These are phyloP conservation scores for Firmiana major DNA, from an alignment of 345 rosid species.

Conservation along the genomic window DNA sequence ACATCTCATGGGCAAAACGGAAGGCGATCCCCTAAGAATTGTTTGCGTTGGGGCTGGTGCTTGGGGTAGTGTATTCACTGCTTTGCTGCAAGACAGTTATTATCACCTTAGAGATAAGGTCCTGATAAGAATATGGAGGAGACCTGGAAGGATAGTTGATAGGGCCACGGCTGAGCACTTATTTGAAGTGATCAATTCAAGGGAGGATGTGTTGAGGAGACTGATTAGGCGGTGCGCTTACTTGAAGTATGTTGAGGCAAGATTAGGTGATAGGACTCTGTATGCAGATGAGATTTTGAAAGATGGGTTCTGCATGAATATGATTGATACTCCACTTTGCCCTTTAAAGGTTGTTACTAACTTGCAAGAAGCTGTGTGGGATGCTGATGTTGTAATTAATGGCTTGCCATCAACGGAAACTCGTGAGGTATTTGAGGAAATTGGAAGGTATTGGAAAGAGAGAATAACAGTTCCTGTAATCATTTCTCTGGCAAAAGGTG, in stretches of 20 bases:
- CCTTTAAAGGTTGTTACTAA: slow-evolving; percentile 94
- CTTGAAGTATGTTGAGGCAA: slow-evolving; percentile 90
- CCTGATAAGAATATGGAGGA: slow-evolving; percentile 88
- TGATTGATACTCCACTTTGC: slow-evolving; percentile 90
- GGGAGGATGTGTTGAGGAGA: slow-evolving; percentile 91
- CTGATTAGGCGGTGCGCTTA: slow-evolving; percentile 92
- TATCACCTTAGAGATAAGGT: slow-evolving; percentile 86
- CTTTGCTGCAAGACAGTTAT: slow-evolving; percentile 81
- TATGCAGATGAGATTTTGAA: slow-evolving; percentile 88
- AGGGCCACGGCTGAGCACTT: slow-evolving; percentile 80
- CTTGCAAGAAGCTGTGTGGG: slow-evolving; percentile 98
- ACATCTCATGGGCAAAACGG: slow-evolving; percentile 60
- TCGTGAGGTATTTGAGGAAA: slow-evolving; percentile 76
- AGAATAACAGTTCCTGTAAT: slow-evolving; percentile 69
- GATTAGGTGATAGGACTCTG: slow-evolving; percentile 86
- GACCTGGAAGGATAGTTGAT: slow-evolving; percentile 72
- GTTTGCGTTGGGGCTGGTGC: slow-evolving; percentile 97
- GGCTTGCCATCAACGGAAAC: slow-evolving; percentile 97
- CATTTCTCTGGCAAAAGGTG: slow-evolving; percentile 85
- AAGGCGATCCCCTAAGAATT: slow-evolving; percentile 79
- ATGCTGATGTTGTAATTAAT: slow-evolving; percentile 91
- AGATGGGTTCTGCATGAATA: slow-evolving; percentile 95
- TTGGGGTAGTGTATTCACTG: slow-evolving; percentile 95
- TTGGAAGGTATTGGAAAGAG: slow-evolving; percentile 84
- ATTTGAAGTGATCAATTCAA: slow-evolving; percentile 91